Percentiles rank a stretch among this genome's conserved stretches.
Evolutionary conservation across 2,329 filamentous ascomycete species (phyloP).

Genomic region (Aspergillus tubingensis): DNA sequence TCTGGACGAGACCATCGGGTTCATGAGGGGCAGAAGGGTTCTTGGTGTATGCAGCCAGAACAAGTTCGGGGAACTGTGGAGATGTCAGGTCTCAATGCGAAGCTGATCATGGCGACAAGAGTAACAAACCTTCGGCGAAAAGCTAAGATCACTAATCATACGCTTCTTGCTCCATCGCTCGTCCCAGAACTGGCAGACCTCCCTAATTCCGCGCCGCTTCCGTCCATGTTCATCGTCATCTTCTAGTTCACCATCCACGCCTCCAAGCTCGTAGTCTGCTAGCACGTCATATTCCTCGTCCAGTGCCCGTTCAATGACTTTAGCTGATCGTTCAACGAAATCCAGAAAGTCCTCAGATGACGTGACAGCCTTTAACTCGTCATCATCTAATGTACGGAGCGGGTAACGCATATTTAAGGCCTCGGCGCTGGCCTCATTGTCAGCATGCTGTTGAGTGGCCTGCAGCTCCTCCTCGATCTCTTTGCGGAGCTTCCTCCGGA

Average conservation of each 20-base stretch:
- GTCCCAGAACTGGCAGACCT: constrained; percentile 91
- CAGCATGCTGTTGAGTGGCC: constrained; percentile 58
- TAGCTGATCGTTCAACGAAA: constrained; percentile 92
- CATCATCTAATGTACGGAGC: constrained; percentile 73
- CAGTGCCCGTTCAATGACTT: constrained; percentile 92
- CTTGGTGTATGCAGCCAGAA: constrained; percentile 95
- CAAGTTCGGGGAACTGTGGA: constrained; percentile 75
- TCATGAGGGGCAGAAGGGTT: constrained; percentile 93
- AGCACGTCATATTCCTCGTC: constrained; percentile 96
- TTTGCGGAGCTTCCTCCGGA: constrained; percentile 77
- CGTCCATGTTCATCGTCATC: constrained; percentile 67
- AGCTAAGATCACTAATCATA: constrained; percentile 94
- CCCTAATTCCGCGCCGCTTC: constrained; percentile 59
- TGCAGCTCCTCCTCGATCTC: constrained; percentile 93
- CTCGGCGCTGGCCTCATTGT: constrained; percentile 40
- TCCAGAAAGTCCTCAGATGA: constrained; percentile 91
- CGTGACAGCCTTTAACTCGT: constrained; percentile 87
- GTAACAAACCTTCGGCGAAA: constrained; percentile 74
- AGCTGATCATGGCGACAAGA: neutral
- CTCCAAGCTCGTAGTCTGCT: constrained; percentile 86
- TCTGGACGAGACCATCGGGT: constrained; percentile 87
- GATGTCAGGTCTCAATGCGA: neutral
- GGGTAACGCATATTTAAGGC: constrained; percentile 65
- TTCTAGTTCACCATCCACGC: constrained; percentile 69
- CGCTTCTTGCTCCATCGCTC: constrained; percentile 96